Evolutionary conservation across 164 flowering plant species (phyloP), one percentile per base, ranked within the genome.

Genomic region (Magnolia changhungtana): DNA sequence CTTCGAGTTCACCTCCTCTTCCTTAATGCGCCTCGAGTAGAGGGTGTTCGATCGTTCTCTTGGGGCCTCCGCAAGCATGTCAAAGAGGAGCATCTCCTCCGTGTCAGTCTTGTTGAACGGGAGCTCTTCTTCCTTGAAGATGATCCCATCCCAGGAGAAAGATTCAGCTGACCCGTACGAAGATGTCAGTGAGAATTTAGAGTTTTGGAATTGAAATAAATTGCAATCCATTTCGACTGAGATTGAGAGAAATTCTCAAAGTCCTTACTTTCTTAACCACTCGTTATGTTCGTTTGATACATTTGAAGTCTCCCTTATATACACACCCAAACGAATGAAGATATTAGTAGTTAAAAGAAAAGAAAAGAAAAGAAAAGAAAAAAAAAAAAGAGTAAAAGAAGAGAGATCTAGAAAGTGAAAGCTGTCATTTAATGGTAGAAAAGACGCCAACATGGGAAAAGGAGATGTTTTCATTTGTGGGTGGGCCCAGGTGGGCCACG

Each of bases 101-200:
- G 92, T 77, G 76, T 88, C 92, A 63, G 87, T 86, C 74, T 85
- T 86, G 59, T 89, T 82, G 83, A 89, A 89, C 0, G 92, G 90
- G 18, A 89, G 84, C 1, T 69, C 13, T 23, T 76, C 50, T 23
- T 45, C 75, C 8, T 59, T 55, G 24, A 24, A 73, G 23, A 11
- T 72, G 72, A 50, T 45, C 55, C 63, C 64, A 1, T 76, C 77
- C 63, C 77, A 69, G 0, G 79, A 49, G 68, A 78, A 77, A 37
- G 50, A 65, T 8, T 76, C 82, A 0, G 63, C 72, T 1, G 84
- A 80, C 4, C 59, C 74, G 0, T 78, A 37, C 51, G 64, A 69
- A 11, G 87, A 87, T 16, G 83, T 63, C 18, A 78, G 75, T 11
- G 80, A 74, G 7, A 82, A 74, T 74, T 82, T 83, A 7, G 51